Conservation (phyloP, 2,329 filamentous ascomycete species). For the Tolypocladium cylindrosporum region DNA sequence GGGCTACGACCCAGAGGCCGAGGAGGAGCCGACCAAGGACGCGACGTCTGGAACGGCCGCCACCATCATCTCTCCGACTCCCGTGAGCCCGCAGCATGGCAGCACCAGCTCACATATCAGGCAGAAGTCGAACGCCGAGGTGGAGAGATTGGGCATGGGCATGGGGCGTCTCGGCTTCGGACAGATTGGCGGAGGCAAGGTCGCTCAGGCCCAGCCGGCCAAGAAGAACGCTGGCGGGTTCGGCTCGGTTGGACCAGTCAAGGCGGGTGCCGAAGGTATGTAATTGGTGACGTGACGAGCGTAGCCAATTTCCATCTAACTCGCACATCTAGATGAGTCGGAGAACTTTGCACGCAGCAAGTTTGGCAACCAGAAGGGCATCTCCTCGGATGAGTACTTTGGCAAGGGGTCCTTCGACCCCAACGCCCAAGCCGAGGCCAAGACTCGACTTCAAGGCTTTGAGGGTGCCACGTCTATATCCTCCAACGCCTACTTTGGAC, state of each 20-base stretch:
- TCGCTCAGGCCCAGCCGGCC: constrained; percentile 38
- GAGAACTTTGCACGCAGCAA: constrained; percentile 78
- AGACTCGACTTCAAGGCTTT: constrained; percentile 78
- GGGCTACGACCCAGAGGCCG: constrained; percentile 89
- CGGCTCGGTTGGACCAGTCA: constrained; percentile 70
- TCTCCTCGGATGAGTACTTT: constrained; percentile 97
- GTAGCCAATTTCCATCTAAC: background rate
- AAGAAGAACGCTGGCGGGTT: constrained; percentile 79
- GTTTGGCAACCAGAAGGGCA: constrained; percentile 88
- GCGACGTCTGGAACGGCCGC: constrained; percentile 46
- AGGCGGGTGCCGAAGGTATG: constrained; percentile 58
- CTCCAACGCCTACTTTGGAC: constrained; percentile 94
- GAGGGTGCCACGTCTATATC: constrained; percentile 89
- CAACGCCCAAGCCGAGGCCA: constrained; percentile 71
- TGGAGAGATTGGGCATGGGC: constrained; percentile 86
- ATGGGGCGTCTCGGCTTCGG: constrained; percentile 80
- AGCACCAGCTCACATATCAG: constrained; percentile 46
- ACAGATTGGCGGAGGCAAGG: constrained; percentile 59
- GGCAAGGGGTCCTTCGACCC: constrained; percentile 83
- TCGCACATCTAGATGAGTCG: constrained; percentile 48
- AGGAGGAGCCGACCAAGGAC: constrained; percentile 43
- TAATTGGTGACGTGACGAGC: background rate
- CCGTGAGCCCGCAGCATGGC: constrained; percentile 54
- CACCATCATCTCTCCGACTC: constrained; percentile 62
- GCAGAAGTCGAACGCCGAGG: constrained; percentile 62